These are phyloP conservation scores for Chlamydomonas schloesseri DNA, from an alignment of 139 green algal genomes.

Conservation along the genomic window DNA sequence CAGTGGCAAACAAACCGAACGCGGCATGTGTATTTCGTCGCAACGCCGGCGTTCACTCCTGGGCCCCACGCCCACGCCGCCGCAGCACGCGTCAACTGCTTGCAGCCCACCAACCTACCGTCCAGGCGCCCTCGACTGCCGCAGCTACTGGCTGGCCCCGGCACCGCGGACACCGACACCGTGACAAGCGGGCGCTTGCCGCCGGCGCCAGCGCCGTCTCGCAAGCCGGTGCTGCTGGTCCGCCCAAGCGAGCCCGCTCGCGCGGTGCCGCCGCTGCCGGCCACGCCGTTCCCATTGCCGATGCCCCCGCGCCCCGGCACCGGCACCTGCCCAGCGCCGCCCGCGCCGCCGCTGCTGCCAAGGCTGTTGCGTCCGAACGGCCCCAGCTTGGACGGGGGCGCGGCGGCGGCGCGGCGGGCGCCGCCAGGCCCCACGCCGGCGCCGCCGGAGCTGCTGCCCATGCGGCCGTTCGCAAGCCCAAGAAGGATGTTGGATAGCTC, in stretches of 20 bases:
- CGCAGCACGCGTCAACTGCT: too few species aligned
- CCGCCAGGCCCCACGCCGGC: background rate
- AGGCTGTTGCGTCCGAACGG: background rate
- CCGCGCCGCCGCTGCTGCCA: background rate
- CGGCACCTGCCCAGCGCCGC: background rate
- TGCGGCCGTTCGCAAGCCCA: slow-evolving; percentile 14
- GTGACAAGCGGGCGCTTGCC: background rate
- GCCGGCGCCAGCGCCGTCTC: background rate
- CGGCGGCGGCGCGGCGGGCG: background rate
- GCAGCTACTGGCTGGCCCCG: background rate
- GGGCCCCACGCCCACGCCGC: too few species aligned
- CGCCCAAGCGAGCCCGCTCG: background rate
- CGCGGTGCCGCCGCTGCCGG: background rate
- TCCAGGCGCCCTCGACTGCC: slow-evolving; percentile 30
- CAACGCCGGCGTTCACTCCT: too few species aligned
- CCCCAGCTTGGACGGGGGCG: slow-evolving; percentile 1
- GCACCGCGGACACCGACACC: background rate
- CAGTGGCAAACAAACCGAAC: too few species aligned
- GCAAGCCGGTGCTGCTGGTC: slow-evolving; percentile 12
- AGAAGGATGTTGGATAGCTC: slow-evolving; percentile 29
- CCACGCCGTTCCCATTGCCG: background rate
- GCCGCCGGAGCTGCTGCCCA: slow-evolving; percentile 5
- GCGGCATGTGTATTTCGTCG: too few species aligned
- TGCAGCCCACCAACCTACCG: too few species aligned
- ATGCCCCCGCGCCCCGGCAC: background rate